Base-by-base conservation (phyloP, 2,329 filamentous ascomycete species). In the Ophiostoma ulmi region DNA sequence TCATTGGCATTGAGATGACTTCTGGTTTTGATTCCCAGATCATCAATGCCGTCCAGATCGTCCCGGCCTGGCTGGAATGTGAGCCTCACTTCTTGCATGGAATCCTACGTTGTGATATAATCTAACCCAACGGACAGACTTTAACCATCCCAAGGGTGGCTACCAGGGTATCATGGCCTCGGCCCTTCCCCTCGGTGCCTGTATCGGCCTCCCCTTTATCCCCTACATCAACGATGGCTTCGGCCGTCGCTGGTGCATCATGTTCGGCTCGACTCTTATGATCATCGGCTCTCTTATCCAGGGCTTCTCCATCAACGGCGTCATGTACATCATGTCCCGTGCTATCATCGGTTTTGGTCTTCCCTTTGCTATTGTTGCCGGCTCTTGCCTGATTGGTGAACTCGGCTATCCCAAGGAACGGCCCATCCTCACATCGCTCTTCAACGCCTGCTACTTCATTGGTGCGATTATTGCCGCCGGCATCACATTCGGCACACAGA, bases 291-390 rank as follows among this genome's bases (percentile, higher is more conserved):
- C 84, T 2, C 75, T 86, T 8, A 80, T 87, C 73, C 85, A 87
- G 75, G 83, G 82, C 1, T 81, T 85, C 36, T 77, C 84, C 7
- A 78, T 76, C 11, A 78, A 83, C 75, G 79, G 69, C 1, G 83
- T 77, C 52, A 88, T 88, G 86, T 89, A 87, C 74, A 85, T 88
- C 73, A 78, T 88, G 26, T 81, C 87, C 14, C 84, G 87, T 70
- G 81, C 87, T 71, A 79, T 89, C 36, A 83, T 89, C n/a, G 87
- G 87, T 20, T 83, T 85, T 35, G 87, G 87, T n/a, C 86, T 89
- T 67, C 83, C 85, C 0, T 87, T 86, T 73, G 84, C 83, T 72
- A 88, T 88, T 72, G 84, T 88, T 44, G 83, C 85, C 1, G 86
- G 84, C 5, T 85, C 86, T 0, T 82, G 84, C 44, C 78, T 88